phyloP scores from a whole-genome alignment of 1,284 basidiomycete genomes.

The Amylostereum areolatum region DNA sequence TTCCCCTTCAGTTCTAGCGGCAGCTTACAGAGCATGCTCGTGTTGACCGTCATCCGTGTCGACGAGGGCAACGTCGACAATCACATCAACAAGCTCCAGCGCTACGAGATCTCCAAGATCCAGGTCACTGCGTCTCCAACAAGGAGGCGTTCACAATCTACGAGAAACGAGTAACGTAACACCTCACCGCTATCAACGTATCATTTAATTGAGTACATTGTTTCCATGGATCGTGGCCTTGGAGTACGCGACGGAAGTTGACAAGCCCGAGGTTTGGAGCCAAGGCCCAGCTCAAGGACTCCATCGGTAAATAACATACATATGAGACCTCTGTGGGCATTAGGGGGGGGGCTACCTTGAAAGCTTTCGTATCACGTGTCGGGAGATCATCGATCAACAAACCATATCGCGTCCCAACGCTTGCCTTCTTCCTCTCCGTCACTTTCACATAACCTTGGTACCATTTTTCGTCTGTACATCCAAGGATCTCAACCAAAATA shows the following conservation, averaged over 20 bases:
- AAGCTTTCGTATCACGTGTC: too few relatives aligned
- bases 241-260: constrained; percentile 96
- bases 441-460: too few relatives aligned
- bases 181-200: constrained; percentile 94
- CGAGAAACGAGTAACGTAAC: constrained; percentile 85
- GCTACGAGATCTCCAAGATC: constrained; percentile 94
- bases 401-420: too few relatives aligned
- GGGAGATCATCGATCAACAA: too few relatives aligned
- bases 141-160: constrained; percentile 97
- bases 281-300: constrained; percentile 99
- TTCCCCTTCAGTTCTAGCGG: constrained; percentile 98
- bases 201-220: constrained; percentile 98
- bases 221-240: constrained; percentile 93
- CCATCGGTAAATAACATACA: constrained; percentile 63
- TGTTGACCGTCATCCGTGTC: constrained; percentile 94
- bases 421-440: too few relatives aligned
- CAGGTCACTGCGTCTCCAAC: constrained; percentile 97
- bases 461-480: too few relatives aligned
- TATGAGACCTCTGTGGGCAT: too few relatives aligned
- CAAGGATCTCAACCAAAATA: too few relatives aligned
- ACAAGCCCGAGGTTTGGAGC: constrained; percentile 96
- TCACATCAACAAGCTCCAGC: constrained; percentile 96
- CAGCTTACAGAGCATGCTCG: constrained; percentile 90
- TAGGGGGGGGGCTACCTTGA: too few relatives aligned
- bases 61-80: constrained; percentile 99